phyloP scores from a whole-genome alignment of 1,284 basidiomycete genomes.

The Meripilus lineatus region DNA sequence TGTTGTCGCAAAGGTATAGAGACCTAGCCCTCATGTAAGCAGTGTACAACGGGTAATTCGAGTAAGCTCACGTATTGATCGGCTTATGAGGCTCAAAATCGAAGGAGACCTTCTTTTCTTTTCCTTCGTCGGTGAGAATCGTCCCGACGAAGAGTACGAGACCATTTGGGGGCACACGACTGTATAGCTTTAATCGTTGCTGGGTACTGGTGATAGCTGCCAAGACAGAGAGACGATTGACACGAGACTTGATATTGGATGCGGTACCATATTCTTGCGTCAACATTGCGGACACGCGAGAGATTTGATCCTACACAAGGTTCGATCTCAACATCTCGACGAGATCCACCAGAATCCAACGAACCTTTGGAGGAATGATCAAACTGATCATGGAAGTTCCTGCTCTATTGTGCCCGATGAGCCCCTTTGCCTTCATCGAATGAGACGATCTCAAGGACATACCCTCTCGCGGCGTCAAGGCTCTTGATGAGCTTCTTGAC shows the following conservation, averaged over 20 bases:
- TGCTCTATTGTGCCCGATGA: constrained; percentile 48
- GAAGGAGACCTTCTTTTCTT: constrained; percentile 98
- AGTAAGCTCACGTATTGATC: constrained; percentile 84
- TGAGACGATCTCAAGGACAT: constrained; percentile 22
- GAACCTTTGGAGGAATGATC: constrained; percentile 91
- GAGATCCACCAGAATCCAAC: constrained; percentile 18
- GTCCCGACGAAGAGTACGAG: constrained; percentile 97
- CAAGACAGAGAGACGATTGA: constrained; percentile 96
- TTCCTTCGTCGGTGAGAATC: constrained; percentile 96
- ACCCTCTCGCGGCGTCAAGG: constrained; percentile 91
- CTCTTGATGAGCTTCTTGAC: constrained; percentile 98
- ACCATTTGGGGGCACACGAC: constrained; percentile 93
- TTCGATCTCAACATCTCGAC: constrained; percentile 12
- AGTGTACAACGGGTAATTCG: constrained; percentile 8
- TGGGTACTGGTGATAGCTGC: constrained; percentile 99
- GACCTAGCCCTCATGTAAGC: constrained; percentile 46
- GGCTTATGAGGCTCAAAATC: constrained; percentile 98
- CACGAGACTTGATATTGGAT: constrained; percentile 99
- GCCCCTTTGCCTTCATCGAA: constrained; percentile 1
- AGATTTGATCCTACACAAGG: constrained; percentile 80
- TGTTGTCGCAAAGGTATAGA: constrained; percentile 98
- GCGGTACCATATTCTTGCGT: constrained; percentile 98
- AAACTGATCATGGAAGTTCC: constrained; percentile 99
- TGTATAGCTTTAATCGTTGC: constrained; percentile 96
- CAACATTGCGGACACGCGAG: constrained; percentile 90